These are phyloP conservation scores for Aureoboletus auriporus DNA, from an alignment of 768 basidiomycete genomes.

Conservation along the genomic window DNA sequence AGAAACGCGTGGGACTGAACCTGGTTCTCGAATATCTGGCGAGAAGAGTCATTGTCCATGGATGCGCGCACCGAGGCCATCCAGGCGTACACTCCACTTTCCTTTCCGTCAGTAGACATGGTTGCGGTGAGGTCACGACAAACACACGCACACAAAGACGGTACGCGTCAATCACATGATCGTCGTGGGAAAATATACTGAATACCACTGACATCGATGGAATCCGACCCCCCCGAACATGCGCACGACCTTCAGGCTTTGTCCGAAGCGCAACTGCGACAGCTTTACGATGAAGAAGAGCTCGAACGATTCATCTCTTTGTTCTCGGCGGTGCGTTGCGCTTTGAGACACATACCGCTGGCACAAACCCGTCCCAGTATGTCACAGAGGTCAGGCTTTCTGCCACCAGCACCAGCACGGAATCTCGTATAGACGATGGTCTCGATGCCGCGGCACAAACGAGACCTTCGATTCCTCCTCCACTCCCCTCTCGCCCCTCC, in stretches of 20 bases:
- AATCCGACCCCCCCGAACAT: not conserved
- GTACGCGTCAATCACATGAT: constrained; percentile 30
- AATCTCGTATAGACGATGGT: not conserved
- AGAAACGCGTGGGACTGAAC: constrained; percentile 72
- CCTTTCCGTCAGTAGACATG: constrained; percentile 10
- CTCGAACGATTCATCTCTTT: constrained; percentile 54
- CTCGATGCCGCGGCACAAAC: not conserved
- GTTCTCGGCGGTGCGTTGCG: constrained; percentile 54
- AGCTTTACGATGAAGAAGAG: constrained; percentile 61
- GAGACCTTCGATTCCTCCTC: not conserved
- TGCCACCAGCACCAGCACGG: constrained; percentile 21
- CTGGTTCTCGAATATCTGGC: constrained; percentile 67
- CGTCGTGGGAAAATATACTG: too few relatives aligned
- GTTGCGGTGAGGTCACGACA: constrained; percentile 4
- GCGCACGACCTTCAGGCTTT: constrained; percentile 27
- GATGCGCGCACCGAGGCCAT: constrained; percentile 58
- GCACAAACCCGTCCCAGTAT: constrained; percentile 36
- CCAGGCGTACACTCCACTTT: constrained; percentile 62
- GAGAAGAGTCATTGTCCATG: constrained; percentile 71
- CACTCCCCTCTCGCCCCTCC: constrained; percentile 4
- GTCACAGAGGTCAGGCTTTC: constrained; percentile 52
- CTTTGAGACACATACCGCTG: not conserved
- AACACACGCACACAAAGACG: constrained; percentile 18
- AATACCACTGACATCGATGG: not conserved
- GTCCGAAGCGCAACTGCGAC: constrained; percentile 51